Evolutionary conservation across 2,329 filamentous ascomycete species (phyloP).

Genomic region (Pleoardoris graminearum): DNA sequence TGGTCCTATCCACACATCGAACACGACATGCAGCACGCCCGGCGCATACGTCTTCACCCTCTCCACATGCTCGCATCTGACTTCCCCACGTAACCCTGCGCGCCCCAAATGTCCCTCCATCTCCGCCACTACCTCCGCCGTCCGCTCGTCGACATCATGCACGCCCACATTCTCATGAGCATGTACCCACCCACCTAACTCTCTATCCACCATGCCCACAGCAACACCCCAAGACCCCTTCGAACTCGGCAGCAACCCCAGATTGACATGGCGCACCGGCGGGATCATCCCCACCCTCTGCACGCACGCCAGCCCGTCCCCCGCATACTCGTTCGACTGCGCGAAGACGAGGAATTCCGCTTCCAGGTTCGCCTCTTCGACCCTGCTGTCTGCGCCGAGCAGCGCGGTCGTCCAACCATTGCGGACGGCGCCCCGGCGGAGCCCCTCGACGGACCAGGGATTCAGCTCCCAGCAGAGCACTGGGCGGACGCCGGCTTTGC

Average conservation of each 20-base stretch:
- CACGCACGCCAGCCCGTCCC: neutral
- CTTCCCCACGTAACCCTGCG: constrained; percentile 8
- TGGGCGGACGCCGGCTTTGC: constrained; percentile 65
- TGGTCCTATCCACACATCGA: constrained; percentile 53
- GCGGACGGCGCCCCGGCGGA: constrained; percentile 44
- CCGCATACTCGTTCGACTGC: constrained; percentile 46
- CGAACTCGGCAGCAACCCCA: constrained; percentile 61
- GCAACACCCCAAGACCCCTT: constrained; percentile 54
- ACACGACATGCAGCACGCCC: constrained; percentile 64
- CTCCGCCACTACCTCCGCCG: constrained; percentile 45
- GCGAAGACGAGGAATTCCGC: constrained; percentile 46
- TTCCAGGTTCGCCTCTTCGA: constrained; percentile 4
- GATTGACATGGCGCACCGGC: constrained; percentile 61
- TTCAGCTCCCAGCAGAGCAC: constrained; percentile 92
- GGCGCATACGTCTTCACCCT: constrained; percentile 64
- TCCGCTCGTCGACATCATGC: constrained; percentile 27
- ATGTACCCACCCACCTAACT: constrained; percentile 60
- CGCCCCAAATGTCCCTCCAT: constrained; percentile 38
- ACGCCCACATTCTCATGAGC: constrained; percentile 63
- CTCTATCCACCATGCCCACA: constrained; percentile 51
- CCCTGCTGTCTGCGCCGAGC: too few relatives aligned
- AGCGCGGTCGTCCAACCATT: constrained; percentile 50
- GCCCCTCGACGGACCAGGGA: constrained; percentile 53
- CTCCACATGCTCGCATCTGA: constrained; percentile 54
- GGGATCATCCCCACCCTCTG: constrained; percentile 18